Evolutionary conservation across 306 rosid genomes (phyloP).

Genomic region (Malus sieversii): DNA sequence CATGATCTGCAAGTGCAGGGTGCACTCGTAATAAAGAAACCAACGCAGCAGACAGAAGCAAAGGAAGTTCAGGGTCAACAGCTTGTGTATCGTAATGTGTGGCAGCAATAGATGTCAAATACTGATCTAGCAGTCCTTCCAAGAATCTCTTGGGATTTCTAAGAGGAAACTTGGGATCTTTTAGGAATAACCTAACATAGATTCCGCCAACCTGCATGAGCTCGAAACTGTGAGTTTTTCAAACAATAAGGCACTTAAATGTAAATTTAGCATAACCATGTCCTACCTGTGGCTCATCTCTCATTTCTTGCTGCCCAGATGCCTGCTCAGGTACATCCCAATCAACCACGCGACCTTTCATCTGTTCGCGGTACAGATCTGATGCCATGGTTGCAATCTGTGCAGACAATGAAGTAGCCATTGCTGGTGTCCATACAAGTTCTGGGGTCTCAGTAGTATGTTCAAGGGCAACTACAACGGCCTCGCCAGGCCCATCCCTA

Average conservation of each 20-base stretch:
- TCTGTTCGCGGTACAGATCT: constrained; percentile 79
- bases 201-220: constrained; percentile 91
- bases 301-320: constrained; percentile 96
- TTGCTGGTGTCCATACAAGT: constrained; percentile 99
- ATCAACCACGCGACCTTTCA: constrained; percentile 93
- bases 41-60: constrained; percentile 94
- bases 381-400: constrained; percentile 89
- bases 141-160: constrained; percentile 98
- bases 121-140: constrained; percentile 97
- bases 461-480: constrained; percentile 81
- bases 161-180: constrained; percentile 97
- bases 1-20: constrained; percentile 97
- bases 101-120: constrained; percentile 88
- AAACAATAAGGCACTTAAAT: neutral
- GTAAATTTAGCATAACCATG: constrained; percentile 5
- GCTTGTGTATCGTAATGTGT: constrained; percentile 76
- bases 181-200: constrained; percentile 84
- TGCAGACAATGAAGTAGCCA: constrained; percentile 97
- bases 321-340: constrained; percentile 99
- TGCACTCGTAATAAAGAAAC: constrained; percentile 95
- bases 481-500: constrained; percentile 99
- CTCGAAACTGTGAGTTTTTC: constrained; percentile 23
- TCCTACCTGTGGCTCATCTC: constrained; percentile 97
- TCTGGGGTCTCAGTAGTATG: constrained; percentile 97
- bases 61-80: constrained; percentile 87